These are phyloP conservation scores for Tetraselmis chui DNA, from an alignment of 139 green algal genomes.

Conservation along the genomic window DNA sequence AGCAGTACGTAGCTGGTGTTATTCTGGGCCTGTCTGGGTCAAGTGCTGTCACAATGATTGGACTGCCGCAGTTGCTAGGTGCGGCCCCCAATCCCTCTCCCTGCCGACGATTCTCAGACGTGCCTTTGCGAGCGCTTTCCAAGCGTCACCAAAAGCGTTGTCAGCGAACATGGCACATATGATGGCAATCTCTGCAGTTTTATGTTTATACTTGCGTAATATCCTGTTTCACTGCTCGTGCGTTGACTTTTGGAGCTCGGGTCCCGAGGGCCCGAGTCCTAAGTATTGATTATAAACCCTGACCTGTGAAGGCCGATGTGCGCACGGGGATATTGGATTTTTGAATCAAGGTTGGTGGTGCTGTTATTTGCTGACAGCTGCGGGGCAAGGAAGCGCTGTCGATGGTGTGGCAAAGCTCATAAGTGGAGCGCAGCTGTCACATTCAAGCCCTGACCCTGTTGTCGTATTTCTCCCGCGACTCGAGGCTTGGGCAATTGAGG, in stretches of 20 bases:
- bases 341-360: too few relatives aligned
- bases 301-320: too few relatives aligned
- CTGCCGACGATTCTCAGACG: neutral
- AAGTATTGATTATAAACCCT: too few relatives aligned
- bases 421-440: neutral
- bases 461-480: neutral
- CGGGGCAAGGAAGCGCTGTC: neutral
- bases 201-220: too few relatives aligned
- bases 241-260: too few relatives aligned
- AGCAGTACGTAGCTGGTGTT: neutral
- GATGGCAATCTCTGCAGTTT: too few relatives aligned
- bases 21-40: neutral
- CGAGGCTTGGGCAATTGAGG: neutral
- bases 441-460: neutral
- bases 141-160: neutral
- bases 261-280: too few relatives aligned
- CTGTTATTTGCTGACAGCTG: too few relatives aligned
- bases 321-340: too few relatives aligned
- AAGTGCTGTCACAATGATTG: neutral
- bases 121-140: neutral
- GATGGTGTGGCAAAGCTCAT: neutral
- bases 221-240: too few relatives aligned
- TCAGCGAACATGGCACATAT: neutral
- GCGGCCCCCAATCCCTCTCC: neutral
- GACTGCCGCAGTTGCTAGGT: neutral